Evolutionary conservation across 805 yeast genomes (phyloP).

Genomic region (Nakazawaea peltata): DNA sequence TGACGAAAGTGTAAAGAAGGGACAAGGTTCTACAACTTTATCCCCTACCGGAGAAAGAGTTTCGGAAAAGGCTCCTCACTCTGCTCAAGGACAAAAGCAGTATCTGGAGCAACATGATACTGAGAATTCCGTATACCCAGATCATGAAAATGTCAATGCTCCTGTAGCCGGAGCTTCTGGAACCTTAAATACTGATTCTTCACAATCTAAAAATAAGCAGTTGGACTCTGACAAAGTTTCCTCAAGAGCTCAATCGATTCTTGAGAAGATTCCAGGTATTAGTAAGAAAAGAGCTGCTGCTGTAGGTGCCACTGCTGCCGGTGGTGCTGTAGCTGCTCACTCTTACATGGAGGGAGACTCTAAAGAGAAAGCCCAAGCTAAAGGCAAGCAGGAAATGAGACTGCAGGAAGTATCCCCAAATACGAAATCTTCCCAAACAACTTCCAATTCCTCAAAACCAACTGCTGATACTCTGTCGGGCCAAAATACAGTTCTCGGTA

Average conservation of each 20-base stretch:
- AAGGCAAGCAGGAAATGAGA: too few species aligned
- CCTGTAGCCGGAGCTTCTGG: too few species aligned
- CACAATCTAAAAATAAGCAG: background rate
- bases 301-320: slow-evolving; percentile 5
- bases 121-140: slow-evolving; percentile 8
- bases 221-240: background rate
- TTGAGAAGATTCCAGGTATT: slow-evolving; percentile 7
- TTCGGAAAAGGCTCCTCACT: slow-evolving; percentile 2
- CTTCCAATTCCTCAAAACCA: background rate
- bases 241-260: background rate
- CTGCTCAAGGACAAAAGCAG: slow-evolving; percentile 1
- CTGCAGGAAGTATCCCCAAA: too few species aligned
- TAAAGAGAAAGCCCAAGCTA: background rate
- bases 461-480: too few species aligned
- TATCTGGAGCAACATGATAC: slow-evolving; percentile 1
- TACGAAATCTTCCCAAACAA: background rate
- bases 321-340: slow-evolving; percentile 5
- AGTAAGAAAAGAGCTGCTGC: slow-evolving; percentile 4
- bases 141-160: slow-evolving; percentile 1
- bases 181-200: background rate
- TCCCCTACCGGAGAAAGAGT: background rate
- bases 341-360: slow-evolving; percentile 3
- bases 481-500: background rate
- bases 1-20: slow-evolving; percentile 3
- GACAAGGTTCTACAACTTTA: slow-evolving; percentile 4